These are phyloP conservation scores for Rosa lucieae DNA, from an alignment of 306 rosid species.

Conservation along the genomic window DNA sequence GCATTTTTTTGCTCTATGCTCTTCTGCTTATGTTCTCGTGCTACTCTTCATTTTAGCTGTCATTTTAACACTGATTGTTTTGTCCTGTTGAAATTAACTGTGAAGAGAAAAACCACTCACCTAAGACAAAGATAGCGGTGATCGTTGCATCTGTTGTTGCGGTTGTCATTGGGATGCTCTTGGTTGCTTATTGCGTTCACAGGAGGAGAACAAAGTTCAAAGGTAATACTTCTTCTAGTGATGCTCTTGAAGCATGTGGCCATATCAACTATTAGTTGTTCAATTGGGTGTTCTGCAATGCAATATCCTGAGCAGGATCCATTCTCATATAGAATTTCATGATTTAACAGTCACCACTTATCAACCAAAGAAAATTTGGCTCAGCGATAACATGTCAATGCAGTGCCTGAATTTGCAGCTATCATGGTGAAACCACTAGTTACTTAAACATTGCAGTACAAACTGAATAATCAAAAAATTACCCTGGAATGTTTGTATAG, in stretches of 20 bases:
- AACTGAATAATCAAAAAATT: too few relatives aligned
- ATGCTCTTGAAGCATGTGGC: neutral
- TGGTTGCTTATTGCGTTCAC: constrained; percentile 23
- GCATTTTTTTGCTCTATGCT: neutral
- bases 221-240: constrained; percentile 21
- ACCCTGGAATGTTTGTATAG: neutral
- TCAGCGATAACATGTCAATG: neutral
- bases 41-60: neutral
- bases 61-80: neutral
- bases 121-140: constrained; percentile 15
- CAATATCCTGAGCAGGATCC: neutral
- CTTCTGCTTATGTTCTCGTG: neutral
- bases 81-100: constrained; percentile 4
- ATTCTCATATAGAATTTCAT: neutral
- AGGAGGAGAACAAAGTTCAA: constrained; percentile 12
- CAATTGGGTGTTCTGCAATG: constrained; percentile 2
- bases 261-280: neutral
- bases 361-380: neutral
- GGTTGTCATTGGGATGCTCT: constrained; percentile 17
- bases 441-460: neutral
- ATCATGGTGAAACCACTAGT: neutral
- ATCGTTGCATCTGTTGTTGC: neutral
- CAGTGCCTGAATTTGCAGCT: neutral
- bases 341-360: neutral
- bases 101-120: constrained; percentile 17